phyloP scores from a whole-genome alignment of 164 flowering plant genomes.

The grape (Vitis vinifera) region DNA sequence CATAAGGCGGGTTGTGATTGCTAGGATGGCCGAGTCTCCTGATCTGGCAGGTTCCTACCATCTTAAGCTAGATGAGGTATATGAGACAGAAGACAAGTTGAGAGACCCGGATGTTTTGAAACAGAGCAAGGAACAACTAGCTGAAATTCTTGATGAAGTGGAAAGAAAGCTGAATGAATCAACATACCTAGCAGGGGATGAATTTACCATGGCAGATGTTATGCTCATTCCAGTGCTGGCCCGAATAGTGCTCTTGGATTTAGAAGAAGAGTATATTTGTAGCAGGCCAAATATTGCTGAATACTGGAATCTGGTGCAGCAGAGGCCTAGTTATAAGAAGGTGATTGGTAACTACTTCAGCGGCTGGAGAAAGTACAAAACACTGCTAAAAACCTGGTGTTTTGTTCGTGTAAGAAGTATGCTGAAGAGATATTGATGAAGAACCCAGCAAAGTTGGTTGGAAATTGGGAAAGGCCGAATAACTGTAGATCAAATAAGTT shows the following conservation, averaged over 20 bases:
- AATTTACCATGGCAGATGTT: slow-evolving; percentile 79
- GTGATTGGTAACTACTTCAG: slow-evolving; percentile 79
- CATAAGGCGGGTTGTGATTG: slow-evolving; percentile 72
- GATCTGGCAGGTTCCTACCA: slow-evolving; percentile 84
- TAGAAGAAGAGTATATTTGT: slow-evolving; percentile 64
- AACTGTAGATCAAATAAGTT: neutral
- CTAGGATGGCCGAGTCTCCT: slow-evolving; percentile 88
- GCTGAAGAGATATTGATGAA: slow-evolving; percentile 52
- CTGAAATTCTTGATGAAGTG: slow-evolving; percentile 69
- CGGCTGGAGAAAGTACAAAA: slow-evolving; percentile 83
- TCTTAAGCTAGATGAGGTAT: slow-evolving; percentile 64
- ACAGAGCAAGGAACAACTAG: slow-evolving; percentile 57
- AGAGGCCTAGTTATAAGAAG: slow-evolving; percentile 69
- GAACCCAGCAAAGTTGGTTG: neutral
- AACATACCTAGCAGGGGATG: slow-evolving; percentile 65
- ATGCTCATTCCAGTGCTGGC: slow-evolving; percentile 76
- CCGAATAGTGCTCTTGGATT: slow-evolving; percentile 56
- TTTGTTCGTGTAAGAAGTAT: slow-evolving; percentile 54
- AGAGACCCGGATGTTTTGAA: slow-evolving; percentile 44
- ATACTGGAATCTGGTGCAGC: slow-evolving; percentile 67
- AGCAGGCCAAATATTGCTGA: slow-evolving; percentile 57
- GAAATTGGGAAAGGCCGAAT: too few species aligned
- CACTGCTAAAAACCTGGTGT: slow-evolving; percentile 70
- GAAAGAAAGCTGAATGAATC: slow-evolving; percentile 62
- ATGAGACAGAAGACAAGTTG: slow-evolving; percentile 74